Evolutionary conservation across 2,329 filamentous ascomycete genomes (phyloP).

Genomic region (Fonsecaea monophora): DNA sequence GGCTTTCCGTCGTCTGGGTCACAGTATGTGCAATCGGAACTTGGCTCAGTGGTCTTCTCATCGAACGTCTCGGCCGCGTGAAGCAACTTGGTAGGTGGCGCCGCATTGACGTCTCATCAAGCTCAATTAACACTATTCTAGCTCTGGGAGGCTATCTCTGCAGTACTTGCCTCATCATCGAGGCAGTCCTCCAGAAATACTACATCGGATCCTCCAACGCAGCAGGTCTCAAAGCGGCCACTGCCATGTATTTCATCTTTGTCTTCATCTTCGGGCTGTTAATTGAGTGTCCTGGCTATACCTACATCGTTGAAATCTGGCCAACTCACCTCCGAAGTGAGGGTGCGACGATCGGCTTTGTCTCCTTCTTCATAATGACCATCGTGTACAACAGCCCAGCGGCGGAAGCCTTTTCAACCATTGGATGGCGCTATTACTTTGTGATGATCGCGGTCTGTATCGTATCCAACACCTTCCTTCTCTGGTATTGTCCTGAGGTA

Average conservation of each 20-base stretch:
- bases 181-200: conserved; percentile 46
- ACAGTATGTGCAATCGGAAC: conserved; percentile 41
- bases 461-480: neutral
- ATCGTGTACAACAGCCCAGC: conserved; percentile 22
- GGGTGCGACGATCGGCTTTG: conserved; percentile 25
- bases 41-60: conserved; percentile 40
- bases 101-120: conserved; percentile 35
- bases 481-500: conserved; percentile 23
- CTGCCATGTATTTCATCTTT: conserved; percentile 51
- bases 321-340: conserved; percentile 30
- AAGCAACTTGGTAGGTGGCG: conserved; percentile 24
- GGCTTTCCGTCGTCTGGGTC: conserved; percentile 29
- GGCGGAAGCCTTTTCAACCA: conserved; percentile 42
- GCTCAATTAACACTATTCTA: conserved; percentile 24
- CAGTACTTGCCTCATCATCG: conserved; percentile 45
- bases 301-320: conserved; percentile 30
- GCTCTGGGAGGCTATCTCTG: conserved; percentile 49
- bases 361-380: conserved; percentile 20
- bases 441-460: conserved; percentile 30
- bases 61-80: conserved; percentile 39
- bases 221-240: conserved; percentile 44
- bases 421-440: conserved; percentile 45
- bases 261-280: conserved; percentile 49
- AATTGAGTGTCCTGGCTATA: conserved; percentile 24
- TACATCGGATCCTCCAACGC: conserved; percentile 46